Evolutionary conservation across 2,329 filamentous ascomycete genomes (phyloP).

Genomic region (Pestalotiopsis sp.): DNA sequence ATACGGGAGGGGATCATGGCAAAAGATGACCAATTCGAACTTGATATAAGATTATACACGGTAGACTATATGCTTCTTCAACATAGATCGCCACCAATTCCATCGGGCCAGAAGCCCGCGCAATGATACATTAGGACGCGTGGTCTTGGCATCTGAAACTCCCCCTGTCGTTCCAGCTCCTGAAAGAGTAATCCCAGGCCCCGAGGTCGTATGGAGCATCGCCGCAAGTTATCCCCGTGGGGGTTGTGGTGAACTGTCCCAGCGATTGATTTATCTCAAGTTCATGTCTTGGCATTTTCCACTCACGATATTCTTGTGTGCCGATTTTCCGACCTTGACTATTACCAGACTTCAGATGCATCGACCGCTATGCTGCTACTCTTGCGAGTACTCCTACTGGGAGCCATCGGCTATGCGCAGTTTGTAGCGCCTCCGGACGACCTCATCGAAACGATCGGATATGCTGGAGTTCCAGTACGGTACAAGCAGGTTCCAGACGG

Average conservation of each 20-base stretch:
- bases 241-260: neutral
- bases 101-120: no score
- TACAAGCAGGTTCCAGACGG: constrained; percentile 51
- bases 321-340: neutral
- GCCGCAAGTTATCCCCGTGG: neutral
- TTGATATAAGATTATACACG: neutral
- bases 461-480: constrained; percentile 41
- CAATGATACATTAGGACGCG: neutral
- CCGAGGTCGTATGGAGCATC: neutral
- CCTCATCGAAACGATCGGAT: constrained; percentile 27
- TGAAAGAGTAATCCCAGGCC: neutral
- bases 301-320: neutral
- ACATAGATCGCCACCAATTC: neutral
- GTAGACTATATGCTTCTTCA: neutral
- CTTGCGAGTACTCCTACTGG: neutral
- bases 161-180: constrained; percentile 11
- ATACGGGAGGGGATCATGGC: neutral
- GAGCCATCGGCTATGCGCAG: constrained; percentile 20
- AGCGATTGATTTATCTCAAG: neutral
- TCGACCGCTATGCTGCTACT: neutral
- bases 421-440: constrained; percentile 30
- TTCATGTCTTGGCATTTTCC: constrained; percentile 3
- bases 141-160: constrained; percentile 14
- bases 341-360: constrained; percentile 2
- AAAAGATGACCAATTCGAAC: neutral